Evolutionary conservation across 2,329 filamentous ascomycete species (phyloP), one percentile per base, ranked within the genome.

Genomic region (Aspergillus versicolor): DNA sequence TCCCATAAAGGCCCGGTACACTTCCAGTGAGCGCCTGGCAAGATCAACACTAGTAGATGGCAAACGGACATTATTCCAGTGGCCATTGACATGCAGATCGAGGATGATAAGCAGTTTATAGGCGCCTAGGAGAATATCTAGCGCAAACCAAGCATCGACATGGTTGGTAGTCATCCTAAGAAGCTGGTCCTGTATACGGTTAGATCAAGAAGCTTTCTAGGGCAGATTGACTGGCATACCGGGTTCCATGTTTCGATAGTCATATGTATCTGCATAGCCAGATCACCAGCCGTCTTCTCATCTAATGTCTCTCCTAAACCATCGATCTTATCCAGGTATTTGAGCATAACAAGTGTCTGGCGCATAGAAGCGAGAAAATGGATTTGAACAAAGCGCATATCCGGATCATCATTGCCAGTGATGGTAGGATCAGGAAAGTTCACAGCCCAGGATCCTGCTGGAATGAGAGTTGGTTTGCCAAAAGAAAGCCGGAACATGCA

Each of bases 91-190:
- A 3, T 22, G 45, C 40, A 61, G 61, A 22, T 62, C 49, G 27
- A 65, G 53, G 3, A 65, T 41, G n/a, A 65, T 63, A 12, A 65
- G 60, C 45, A 62, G 59, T n/a, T 62, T 62, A 43, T 63, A 63
- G 46, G 53, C 58, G 51, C 56, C 62, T 15, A 63, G 57, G 1
- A 65, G 22, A 5, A 65, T 57, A 15, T 65, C 63, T 12, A 62
- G 56, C 30, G 57, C 58, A 22, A 65, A 62, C 57, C 57, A 62
- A 1, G 53, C 52, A 30, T 65, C 63, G 34, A 63, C 32, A n/a
- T 60, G 57, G 17, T 54, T 63, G 6, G 32, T 58, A 2, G 59
- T 54, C 7, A 13, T 34, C 8, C 4, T 7, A 11, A 37, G n/a
- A 5, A 48, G 27, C 9, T 37, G 17, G 12, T 37, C 45, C 45